These are phyloP conservation scores for Tuber brumale DNA, from an alignment of 495 filamentous ascomycete species.

Conservation along the genomic window DNA sequence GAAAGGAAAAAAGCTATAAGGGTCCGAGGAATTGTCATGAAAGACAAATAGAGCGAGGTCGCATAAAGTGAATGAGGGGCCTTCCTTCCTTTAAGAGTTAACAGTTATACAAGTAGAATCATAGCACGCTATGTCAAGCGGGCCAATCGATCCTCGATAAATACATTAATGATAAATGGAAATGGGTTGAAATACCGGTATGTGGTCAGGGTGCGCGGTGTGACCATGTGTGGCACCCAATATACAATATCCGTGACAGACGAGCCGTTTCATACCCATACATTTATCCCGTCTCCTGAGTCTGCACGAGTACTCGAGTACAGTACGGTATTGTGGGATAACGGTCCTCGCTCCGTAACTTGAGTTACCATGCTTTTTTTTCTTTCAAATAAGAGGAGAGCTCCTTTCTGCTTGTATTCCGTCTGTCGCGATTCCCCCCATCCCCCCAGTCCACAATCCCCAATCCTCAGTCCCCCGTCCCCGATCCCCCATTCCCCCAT, in stretches of 20 bases:
- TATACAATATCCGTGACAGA: not conserved
- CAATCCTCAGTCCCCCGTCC: too few relatives aligned
- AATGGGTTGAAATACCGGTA: not conserved
- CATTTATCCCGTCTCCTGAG: not conserved
- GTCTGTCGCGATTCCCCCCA: too few relatives aligned
- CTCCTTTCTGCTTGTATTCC: too few relatives aligned
- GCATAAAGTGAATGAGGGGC: not conserved
- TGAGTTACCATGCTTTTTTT: not conserved
- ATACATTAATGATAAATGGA: not conserved
- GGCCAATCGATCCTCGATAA: not conserved
- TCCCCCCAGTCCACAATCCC: too few relatives aligned
- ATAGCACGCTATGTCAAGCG: not conserved
- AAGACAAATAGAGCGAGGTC: not conserved
- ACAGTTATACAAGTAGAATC: not conserved
- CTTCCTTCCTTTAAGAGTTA: not conserved
- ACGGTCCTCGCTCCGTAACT: not conserved
- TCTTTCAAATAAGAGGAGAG: not conserved
- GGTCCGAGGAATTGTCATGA: not conserved
- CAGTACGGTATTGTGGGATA: not conserved
- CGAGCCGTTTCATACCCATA: conserved; percentile 1
- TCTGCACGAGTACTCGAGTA: not conserved
- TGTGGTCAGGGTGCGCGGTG: not conserved
- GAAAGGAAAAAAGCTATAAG: not conserved
- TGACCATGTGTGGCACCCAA: not conserved
- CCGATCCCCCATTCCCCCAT: not conserved